Evolutionary conservation across 768 basidiomycete species (phyloP).

Genomic region (Rhizopogon vulgaris): DNA sequence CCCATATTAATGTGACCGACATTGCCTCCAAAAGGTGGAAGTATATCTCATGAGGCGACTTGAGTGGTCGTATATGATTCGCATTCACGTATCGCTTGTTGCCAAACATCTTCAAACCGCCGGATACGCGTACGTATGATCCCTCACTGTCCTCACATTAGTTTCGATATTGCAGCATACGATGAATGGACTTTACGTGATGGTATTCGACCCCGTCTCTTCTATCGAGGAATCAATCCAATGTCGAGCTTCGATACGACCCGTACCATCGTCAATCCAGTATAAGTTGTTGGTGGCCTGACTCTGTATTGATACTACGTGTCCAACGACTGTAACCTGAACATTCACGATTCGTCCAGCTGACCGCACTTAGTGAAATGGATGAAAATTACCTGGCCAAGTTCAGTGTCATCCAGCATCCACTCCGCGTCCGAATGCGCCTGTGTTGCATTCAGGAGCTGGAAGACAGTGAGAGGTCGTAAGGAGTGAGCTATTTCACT

Average conservation of each 20-base stretch:
- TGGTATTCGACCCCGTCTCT: conserved; percentile 22
- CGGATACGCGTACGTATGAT: conserved; percentile 77
- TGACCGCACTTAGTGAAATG: not conserved
- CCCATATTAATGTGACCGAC: conserved; percentile 56
- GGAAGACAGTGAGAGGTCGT: conserved; percentile 73
- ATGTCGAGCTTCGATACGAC: conserved; percentile 66
- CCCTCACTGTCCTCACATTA: conserved; percentile 45
- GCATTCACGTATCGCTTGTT: conserved; percentile 80
- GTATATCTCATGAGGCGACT: conserved; percentile 70
- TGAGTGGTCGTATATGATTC: conserved; percentile 60
- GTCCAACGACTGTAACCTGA: conserved; percentile 70
- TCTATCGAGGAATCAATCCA: conserved; percentile 71
- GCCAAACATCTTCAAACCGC: conserved; percentile 75
- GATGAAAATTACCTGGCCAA: conserved; percentile 59
- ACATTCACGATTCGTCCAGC: not conserved
- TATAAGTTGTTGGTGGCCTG: conserved; percentile 82
- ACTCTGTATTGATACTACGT: conserved; percentile 58
- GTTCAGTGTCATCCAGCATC: conserved; percentile 71
- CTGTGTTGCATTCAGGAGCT: conserved; percentile 72
- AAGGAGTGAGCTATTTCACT: conserved; percentile 39
- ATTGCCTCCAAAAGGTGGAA: conserved; percentile 80
- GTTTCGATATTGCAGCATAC: not conserved
- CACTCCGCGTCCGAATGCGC: conserved; percentile 87
- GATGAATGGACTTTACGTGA: not conserved
- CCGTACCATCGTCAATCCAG: conserved; percentile 82